Evolutionary conservation across 371 early-diverging fungal species (phyloP).

Genomic region (Funneliformis caledonium): DNA sequence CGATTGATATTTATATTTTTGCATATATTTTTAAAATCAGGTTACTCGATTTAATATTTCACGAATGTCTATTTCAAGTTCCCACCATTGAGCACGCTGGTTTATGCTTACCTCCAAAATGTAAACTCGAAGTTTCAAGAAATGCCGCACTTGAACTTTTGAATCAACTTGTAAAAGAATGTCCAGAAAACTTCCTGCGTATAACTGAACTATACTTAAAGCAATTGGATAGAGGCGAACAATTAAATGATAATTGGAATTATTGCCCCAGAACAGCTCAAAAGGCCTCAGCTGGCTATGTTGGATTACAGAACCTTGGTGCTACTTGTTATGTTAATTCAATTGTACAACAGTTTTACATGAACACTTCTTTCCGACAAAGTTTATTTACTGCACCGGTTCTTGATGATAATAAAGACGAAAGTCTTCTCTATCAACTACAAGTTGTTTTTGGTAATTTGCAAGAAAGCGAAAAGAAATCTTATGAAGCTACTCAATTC

Average conservation of each 20-base stretch:
- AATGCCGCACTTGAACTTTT: conserved; percentile 50
- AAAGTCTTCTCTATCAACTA: conserved; percentile 52
- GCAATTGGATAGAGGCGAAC: conserved; percentile 42
- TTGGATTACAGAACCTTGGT: conserved; percentile 57
- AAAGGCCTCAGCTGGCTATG: conserved; percentile 53
- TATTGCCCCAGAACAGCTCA: conserved; percentile 51
- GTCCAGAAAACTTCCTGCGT: conserved; percentile 38
- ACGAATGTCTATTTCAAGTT: conserved; percentile 44
- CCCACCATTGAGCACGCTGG: conserved; percentile 40
- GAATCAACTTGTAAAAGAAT: conserved; percentile 44
- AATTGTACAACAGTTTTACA: conserved; percentile 62
- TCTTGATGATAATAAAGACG: conserved; percentile 44
- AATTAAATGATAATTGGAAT: conserved; percentile 50
- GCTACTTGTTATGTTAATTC: conserved; percentile 74
- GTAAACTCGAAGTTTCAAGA: conserved; percentile 41
- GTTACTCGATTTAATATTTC: conserved; percentile 45
- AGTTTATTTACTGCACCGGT: conserved; percentile 50
- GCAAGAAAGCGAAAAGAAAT: conserved; percentile 50
- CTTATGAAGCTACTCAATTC: conserved; percentile 52
- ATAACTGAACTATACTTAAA: conserved; percentile 23
- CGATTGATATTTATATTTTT: background rate
- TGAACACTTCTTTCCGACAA: conserved; percentile 53
- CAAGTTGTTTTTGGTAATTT: conserved; percentile 53
- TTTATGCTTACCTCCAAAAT: conserved; percentile 41
- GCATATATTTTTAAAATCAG: conserved; percentile 12